Base-by-base conservation (phyloP, 441 rosid species). In the Bocquillonia castaneifolia region DNA sequence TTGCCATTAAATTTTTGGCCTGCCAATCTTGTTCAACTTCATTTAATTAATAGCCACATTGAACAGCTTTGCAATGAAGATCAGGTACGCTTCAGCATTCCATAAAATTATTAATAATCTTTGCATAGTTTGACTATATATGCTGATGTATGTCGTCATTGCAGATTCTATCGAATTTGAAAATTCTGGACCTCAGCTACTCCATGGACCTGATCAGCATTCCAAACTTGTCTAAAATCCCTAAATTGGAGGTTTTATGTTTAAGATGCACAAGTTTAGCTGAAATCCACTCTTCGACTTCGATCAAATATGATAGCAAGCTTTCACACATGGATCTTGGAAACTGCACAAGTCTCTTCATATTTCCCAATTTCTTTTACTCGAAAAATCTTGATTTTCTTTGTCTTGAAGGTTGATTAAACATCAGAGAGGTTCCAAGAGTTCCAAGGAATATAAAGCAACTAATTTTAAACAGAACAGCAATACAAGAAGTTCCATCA, bases 311-410 rank as follows among this genome's bases (percentile, higher is more conserved):
- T 60, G 50, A 39, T 7, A 22, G 50, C 64, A 60, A 60, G 32
- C 64, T 60, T 44, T 39, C 50, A 22, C 10, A 40, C 40, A 17
- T 60, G 14, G 32, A 60, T 60, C 64, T 60, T 60, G 50, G 44
- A 48, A n/a, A 20, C 40, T 60, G 64, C 50, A 14, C 39, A 28
- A 60, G 6, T 23, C 64, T 60, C 64, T 36, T 7, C 26, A 39
- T 5, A 3, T 10, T 60, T 22, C 32, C 50, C 13, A 13, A 22
- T 23, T 13, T 20, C 25, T 39, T 51, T 12, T 10, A 65, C 2
- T 65, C 23, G 32, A 54, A 18, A 54, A 48, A 20, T n/a, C 53
- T 48, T 48, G 10, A 48, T 1, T 18, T 48, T 20, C 25, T 48
- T 18, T 48, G 2, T 48, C 53, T 48, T n/a, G 53, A 48, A 18